A percentile compares a stretch with the other conserved stretches of the same genome.
These are phyloP conservation scores for Luvunga scandens DNA, from an alignment of 345 rosid species.

Conservation along the genomic window DNA sequence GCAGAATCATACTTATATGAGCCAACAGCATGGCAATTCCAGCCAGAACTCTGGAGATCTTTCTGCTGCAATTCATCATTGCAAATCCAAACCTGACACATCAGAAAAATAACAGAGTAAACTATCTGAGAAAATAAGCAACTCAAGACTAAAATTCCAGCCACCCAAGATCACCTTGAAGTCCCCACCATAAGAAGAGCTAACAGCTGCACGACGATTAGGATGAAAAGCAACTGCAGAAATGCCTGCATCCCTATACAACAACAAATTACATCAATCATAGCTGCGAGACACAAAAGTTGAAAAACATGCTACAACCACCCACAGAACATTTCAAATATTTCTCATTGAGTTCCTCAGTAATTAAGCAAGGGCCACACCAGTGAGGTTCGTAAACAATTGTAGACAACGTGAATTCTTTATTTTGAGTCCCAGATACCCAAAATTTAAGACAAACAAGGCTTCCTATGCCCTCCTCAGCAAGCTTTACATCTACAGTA, in stretches of 20 bases:
- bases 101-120: conserved; percentile 1
- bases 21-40: conserved; percentile 92
- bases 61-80: conserved; percentile 40
- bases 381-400: conserved; percentile 94
- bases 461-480: conserved; percentile 89
- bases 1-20: conserved; percentile 68
- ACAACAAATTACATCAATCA: conserved; percentile 5
- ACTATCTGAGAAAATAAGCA: not conserved
- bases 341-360: not conserved
- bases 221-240: conserved; percentile 85
- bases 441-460: conserved; percentile 88
- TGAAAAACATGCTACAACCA: not conserved
- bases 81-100: conserved; percentile 71
- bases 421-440: conserved; percentile 52
- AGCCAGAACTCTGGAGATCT: conserved; percentile 48
- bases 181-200: conserved; percentile 83
- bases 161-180: conserved; percentile 65
- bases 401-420: conserved; percentile 69
- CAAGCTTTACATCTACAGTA: conserved; percentile 81
- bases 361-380: conserved; percentile 26
- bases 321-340: not conserved
- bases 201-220: conserved; percentile 64
- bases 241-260: conserved; percentile 70
- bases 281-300: not conserved
- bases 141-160: conserved; percentile 2